Base-by-base conservation (phyloP, 2,329 filamentous ascomycete genomes). In the Colletotrichum sansevieriae region DNA sequence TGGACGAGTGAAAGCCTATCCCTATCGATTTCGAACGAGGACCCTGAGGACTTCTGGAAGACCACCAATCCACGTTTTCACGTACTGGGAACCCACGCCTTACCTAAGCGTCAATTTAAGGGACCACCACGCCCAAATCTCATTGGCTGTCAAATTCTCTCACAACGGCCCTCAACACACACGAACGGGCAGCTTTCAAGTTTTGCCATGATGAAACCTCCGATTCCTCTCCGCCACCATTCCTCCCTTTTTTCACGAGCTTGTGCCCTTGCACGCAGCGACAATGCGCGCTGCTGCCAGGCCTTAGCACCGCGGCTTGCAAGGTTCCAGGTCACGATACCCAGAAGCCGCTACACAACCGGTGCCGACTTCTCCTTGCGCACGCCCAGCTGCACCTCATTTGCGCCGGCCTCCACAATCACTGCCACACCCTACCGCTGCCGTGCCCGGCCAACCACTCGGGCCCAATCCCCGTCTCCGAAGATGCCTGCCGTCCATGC, bases 71-170 rank as follows among this genome's bases (percentile, higher is more conserved):
- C 37, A 44, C 11, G 29, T 8, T 29, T 29, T 29, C 25, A 29
- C 25, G 25, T 29, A 6, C 25, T 29, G 25, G 1, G 18, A 39
- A 12, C 51, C 51, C 52, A 22, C 49, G 29, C 29, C 43, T 68
- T 68, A 68, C 43, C 52, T 68, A 68, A 68, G 22, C 65, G 39
- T 11, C 4, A 22, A 29, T 25, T 25, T 7, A 25, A 29, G 60
- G 60, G 57, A 55, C 65, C 54, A 55, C 61, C 33, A 18, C 54
- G 61, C 61, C 55, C 37, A 10, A 47, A 33, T 46, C 49, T 68
- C 62, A 68, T 68, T 68, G 65, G 65, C 55, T 60, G 54, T 33
- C 33, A 49, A 47, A 68, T 65, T 68, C 61, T 65, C 54, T 59
- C 46, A 37, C 29, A 49, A 55, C 25, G 65, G 65, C 65, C 65